Base-by-base conservation (phyloP, 371 early-diverging fungal species). In the Mortierella sp. region DNA sequence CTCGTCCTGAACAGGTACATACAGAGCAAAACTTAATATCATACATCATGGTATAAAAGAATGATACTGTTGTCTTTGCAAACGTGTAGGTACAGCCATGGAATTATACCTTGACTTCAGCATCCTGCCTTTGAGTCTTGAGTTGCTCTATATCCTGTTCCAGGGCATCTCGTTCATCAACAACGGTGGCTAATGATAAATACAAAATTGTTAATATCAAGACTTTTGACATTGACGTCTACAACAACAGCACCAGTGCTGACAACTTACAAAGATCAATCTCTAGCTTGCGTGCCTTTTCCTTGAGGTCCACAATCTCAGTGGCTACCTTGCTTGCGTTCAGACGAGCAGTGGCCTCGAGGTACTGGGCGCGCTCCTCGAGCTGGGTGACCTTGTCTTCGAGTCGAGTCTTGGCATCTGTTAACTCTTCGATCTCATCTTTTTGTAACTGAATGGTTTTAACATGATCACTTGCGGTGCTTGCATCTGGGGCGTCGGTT, bases 261-360 rank as follows among this genome's bases (percentile, higher is more conserved):
- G 43, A 16, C 14, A 51, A 18, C 76, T 58, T 81, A 81, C 81
- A 81, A 14, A 81, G 76, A 18, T 81, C 69, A 24, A 81, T 75
- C 28, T 75, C 81, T 8, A 81, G 76, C 39, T 73, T 64, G 37
- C 81, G 69, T 1, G 64, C 63, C 43, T 66, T 75, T 54, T 81
- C 76, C 35, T 75, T 75, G 45, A 81, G 70, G 30, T 76, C 76
- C 69, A 81, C 72, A 37, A 72, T 73, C 61, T 81, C 81, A 3
- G 58, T 68, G 49, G 75, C 64, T 20, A 52, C 26, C 39, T 70
- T 75, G 55, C 75, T 72, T 12, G 81, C 81, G 12, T 32, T 69
- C 30, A 81, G 69, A 22, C 81, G 72, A 6, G 81, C 62, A n/a
- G 54, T 62, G 10, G 81, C 76, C 37, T 81, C 81, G 14, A 69